Percentiles rank a stretch among this genome's conserved stretches.
These are phyloP conservation scores for Aspergillus sergii DNA, from an alignment of 2,329 filamentous ascomycete species.

Conservation along the genomic window DNA sequence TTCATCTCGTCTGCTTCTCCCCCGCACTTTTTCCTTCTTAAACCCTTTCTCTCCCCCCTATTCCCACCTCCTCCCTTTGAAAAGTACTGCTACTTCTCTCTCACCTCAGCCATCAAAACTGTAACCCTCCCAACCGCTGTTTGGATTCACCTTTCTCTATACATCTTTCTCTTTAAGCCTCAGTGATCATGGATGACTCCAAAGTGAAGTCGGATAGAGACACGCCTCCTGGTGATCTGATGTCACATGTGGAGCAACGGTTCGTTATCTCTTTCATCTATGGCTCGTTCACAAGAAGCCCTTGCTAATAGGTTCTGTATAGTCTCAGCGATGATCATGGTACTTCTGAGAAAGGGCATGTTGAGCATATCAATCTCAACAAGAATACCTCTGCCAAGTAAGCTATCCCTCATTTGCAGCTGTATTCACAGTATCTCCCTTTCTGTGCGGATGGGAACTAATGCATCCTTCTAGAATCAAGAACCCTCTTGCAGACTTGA, in stretches of 20 bases:
- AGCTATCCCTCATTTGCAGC: conserved; percentile 1
- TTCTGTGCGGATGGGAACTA: background rate
- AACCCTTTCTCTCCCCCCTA: conserved; percentile 1
- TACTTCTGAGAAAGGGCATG: conserved; percentile 24
- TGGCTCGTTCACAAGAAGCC: background rate
- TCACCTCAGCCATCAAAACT: background rate
- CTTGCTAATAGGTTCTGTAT: conserved; percentile 4
- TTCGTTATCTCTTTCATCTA: conserved; percentile 5
- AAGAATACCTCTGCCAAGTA: conserved; percentile 34
- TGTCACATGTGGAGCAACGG: conserved; percentile 11
- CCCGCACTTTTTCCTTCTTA: background rate
- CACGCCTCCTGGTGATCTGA: conserved; percentile 3
- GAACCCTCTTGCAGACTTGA: conserved; percentile 49
- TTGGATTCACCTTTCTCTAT: background rate
- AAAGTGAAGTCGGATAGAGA: conserved; percentile 13
- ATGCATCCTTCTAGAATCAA: conserved; percentile 40
- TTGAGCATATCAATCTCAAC: conserved; percentile 30
- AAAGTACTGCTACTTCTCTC: background rate
- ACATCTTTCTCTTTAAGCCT: background rate
- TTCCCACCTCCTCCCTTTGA: background rate
- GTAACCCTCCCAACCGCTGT: background rate
- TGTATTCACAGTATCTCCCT: background rate
- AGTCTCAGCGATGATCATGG: conserved; percentile 18
- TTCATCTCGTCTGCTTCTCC: background rate
- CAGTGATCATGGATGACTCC: conserved; percentile 16